Evolutionary conservation across 331 rosid genomes (phyloP).

Genomic region (Dryas integrifolia): DNA sequence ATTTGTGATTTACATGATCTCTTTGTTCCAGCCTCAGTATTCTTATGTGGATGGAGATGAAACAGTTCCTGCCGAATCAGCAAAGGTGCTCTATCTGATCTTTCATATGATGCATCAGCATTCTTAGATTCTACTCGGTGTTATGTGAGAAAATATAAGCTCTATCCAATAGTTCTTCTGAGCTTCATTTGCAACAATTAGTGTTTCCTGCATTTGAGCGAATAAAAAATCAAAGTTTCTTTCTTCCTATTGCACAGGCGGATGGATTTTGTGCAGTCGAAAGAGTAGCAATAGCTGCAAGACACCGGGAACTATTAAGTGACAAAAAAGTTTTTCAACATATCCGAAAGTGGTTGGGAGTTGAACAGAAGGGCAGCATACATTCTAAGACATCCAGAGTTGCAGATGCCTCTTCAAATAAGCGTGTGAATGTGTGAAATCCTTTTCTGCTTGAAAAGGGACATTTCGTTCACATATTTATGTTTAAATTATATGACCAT

Average conservation of each 20-base stretch:
- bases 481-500: no score
- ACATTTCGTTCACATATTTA: background rate
- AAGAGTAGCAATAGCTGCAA: constrained; percentile 64
- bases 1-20: constrained; percentile 9
- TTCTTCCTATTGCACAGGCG: constrained; percentile 47
- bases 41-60: constrained; percentile 85
- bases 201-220: background rate
- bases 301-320: constrained; percentile 58
- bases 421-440: constrained; percentile 11
- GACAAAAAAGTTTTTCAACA: constrained; percentile 50
- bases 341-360: constrained; percentile 69
- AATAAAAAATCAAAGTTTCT: background rate
- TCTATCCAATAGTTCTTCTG: background rate
- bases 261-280: constrained; percentile 74
- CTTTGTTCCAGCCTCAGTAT: constrained; percentile 66
- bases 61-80: constrained; percentile 89
- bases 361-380: constrained; percentile 43
- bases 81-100: constrained; percentile 51
- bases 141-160: background rate
- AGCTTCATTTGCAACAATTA: background rate
- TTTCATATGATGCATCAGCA: background rate
- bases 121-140: no score
- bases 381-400: constrained; percentile 61
- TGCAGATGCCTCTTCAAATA: constrained; percentile 42
- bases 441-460: constrained; percentile 13